Evolutionary conservation across 768 basidiomycete genomes (phyloP).

Genomic region (Phallus indusiatus): DNA sequence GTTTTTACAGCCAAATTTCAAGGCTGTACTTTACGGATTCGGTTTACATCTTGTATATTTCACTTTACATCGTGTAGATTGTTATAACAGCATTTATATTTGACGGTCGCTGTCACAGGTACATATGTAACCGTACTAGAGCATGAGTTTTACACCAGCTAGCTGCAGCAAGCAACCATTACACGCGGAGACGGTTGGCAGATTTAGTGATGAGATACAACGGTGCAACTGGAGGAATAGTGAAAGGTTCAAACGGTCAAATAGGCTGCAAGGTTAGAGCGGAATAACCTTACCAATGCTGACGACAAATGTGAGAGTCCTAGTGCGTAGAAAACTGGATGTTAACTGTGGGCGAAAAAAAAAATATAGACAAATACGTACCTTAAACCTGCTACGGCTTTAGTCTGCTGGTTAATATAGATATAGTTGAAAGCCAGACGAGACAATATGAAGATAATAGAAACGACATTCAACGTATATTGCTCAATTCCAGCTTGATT

Average conservation of each 20-base stretch:
- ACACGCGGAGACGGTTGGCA: neutral
- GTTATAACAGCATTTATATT: neutral
- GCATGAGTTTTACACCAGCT: too few species aligned
- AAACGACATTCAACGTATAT: slow-evolving; percentile 22
- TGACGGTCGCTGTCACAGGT: too few species aligned
- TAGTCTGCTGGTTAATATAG: slow-evolving; percentile 19
- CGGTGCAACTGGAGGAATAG: neutral
- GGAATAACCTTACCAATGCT: neutral
- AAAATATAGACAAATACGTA: neutral
- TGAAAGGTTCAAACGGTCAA: neutral
- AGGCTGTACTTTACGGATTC: neutral
- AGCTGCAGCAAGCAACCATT: neutral
- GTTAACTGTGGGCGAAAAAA: neutral
- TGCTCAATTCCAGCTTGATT: slow-evolving; percentile 24
- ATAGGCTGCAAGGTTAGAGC: neutral
- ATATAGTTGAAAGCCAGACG: slow-evolving; percentile 23
- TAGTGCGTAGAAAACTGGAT: neutral
- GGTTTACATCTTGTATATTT: neutral
- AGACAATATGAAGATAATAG: slow-evolving; percentile 19
- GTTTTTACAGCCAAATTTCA: neutral
- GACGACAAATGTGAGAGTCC: neutral
- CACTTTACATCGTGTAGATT: neutral
- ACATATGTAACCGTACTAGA: too few species aligned
- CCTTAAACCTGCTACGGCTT: neutral
- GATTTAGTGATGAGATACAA: slow-evolving; percentile 4